Conservation (phyloP, 2,329 filamentous ascomycete species). For the Pseudogymnoascus verrucosus region DNA sequence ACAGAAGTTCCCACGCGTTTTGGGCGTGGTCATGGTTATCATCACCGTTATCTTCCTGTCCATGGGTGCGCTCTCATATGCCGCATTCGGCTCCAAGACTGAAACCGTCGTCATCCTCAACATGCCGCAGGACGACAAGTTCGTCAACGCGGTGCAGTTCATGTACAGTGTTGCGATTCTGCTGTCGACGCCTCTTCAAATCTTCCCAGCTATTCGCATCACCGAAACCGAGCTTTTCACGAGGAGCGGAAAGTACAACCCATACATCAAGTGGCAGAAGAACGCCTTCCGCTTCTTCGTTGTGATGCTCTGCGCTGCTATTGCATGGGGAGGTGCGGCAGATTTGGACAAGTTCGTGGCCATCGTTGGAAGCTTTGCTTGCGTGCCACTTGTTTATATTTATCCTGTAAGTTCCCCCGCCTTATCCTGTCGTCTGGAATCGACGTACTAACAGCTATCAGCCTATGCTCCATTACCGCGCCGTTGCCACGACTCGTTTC, state of each 20-base stretch:
- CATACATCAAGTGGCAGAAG: conserved; percentile 99
- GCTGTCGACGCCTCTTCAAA: conserved; percentile 87
- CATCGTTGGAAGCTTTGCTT: conserved; percentile 93
- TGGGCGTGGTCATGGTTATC: conserved; percentile 87
- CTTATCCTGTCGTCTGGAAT: not conserved
- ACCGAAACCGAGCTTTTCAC: conserved; percentile 92
- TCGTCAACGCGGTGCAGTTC: conserved; percentile 94
- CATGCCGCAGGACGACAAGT: conserved; percentile 86
- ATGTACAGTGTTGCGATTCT: conserved; percentile 97
- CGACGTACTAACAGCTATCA: conserved; percentile 31
- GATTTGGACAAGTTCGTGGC: conserved; percentile 97
- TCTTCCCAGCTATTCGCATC: conserved; percentile 96
- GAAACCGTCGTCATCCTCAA: conserved; percentile 96
- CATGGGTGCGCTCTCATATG: conserved; percentile 90
- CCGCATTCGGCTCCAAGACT: conserved; percentile 88
- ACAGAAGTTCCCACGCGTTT: conserved; percentile 79
- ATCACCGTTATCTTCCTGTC: conserved; percentile 86
- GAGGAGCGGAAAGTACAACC: conserved; percentile 92
- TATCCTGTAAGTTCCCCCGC: conserved; percentile 70
- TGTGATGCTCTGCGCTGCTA: conserved; percentile 73
- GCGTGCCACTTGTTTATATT: conserved; percentile 92
- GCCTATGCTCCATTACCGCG: conserved; percentile 84
- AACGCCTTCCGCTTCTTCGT: conserved; percentile 93
- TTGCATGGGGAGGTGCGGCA: conserved; percentile 88
- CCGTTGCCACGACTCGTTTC: conserved; percentile 59